Conservation (phyloP, 225 moss, liverwort and hornwort genomes). For the Sphagnum contortum region DNA sequence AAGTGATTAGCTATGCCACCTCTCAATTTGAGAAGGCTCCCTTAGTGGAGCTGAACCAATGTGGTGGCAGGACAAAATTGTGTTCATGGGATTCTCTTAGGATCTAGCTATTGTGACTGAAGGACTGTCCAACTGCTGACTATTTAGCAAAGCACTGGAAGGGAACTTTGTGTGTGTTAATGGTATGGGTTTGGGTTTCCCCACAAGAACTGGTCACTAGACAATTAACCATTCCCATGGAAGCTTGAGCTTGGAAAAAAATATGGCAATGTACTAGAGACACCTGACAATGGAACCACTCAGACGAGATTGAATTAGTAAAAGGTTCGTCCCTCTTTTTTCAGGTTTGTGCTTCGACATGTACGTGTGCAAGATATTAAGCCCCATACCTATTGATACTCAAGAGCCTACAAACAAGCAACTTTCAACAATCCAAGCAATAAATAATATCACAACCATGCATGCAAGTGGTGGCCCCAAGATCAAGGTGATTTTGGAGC, state of each 20-base stretch:
- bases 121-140: slow-evolving; percentile 71
- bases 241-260: slow-evolving; percentile 33
- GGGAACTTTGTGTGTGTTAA: slow-evolving; percentile 78
- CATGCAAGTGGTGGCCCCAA: no score
- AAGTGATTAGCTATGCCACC: slow-evolving; percentile 72
- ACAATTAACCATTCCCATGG: slow-evolving; percentile 61
- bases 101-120: slow-evolving; percentile 61
- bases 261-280: slow-evolving; percentile 32
- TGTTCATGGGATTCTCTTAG: slow-evolving; percentile 62
- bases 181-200: slow-evolving; percentile 69
- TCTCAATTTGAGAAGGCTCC: slow-evolving; percentile 72
- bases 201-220: slow-evolving; percentile 84
- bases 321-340: no score
- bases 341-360: no score
- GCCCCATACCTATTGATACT: no score
- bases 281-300: slow-evolving; percentile 18
- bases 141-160: slow-evolving; percentile 70
- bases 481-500: no score
- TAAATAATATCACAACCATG: no score
- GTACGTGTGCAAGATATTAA: no score
- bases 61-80: slow-evolving; percentile 57
- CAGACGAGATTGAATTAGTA: no score
- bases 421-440: no score
- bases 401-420: no score
- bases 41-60: slow-evolving; percentile 92